phyloP scores from a whole-genome alignment of 2,329 filamentous ascomycete species.

The Aspergillus ibericus region DNA sequence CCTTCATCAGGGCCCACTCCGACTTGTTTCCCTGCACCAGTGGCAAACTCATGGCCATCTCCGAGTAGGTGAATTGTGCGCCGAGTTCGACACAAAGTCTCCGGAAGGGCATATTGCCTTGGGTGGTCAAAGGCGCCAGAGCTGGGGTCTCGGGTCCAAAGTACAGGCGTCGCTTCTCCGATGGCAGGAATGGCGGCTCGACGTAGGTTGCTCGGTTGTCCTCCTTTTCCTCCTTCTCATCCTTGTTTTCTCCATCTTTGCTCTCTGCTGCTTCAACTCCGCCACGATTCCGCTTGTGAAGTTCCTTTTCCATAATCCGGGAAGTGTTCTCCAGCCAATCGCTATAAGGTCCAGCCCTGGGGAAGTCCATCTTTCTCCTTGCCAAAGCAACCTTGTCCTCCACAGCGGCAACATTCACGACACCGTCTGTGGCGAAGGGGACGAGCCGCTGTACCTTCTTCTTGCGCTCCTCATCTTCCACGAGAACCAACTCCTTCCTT shows the following conservation, averaged over 20 bases:
- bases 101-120: constrained; percentile 93
- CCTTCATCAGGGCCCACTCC: constrained; percentile 94
- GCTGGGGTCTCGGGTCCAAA: constrained; percentile 92
- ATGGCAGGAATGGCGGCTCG: constrained; percentile 85
- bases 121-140: constrained; percentile 91
- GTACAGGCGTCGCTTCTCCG: constrained; percentile 90
- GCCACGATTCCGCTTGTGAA: constrained; percentile 48
- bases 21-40: constrained; percentile 84
- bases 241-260: constrained; percentile 34
- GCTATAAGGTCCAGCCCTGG: constrained; percentile 73
- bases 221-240: constrained; percentile 48
- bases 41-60: constrained; percentile 94
- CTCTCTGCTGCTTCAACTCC: constrained; percentile 32
- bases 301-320: constrained; percentile 48
- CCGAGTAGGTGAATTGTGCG: constrained; percentile 91
- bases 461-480: constrained; percentile 56
- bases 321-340: constrained; percentile 73
- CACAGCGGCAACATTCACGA: constrained; percentile 72
- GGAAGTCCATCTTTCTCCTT: constrained; percentile 68
- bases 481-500: constrained; percentile 74
- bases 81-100: constrained; percentile 86
- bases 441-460: constrained; percentile 35
- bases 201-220: constrained; percentile 77
- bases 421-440: constrained; percentile 51
- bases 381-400: constrained; percentile 72